Evolutionary conservation across 768 basidiomycete genomes (phyloP).

Genomic region (Mycena olivaceomarginata): DNA sequence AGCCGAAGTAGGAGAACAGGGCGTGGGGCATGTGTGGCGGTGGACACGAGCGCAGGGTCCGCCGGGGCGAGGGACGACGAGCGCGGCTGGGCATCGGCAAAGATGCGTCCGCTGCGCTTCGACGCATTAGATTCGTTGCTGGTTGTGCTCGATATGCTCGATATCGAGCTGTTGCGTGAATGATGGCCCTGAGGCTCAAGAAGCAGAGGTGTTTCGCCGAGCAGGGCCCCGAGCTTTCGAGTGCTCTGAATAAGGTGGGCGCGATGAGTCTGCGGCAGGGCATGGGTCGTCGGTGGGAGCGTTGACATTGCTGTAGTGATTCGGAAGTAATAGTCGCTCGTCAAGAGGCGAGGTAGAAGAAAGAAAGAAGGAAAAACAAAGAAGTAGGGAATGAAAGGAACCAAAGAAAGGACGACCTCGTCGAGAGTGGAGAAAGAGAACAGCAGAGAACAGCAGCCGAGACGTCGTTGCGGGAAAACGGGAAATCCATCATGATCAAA

Average conservation of each 20-base stretch:
- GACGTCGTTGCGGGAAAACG: not conserved
- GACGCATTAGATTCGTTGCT: not conserved
- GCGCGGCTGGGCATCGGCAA: constrained; percentile 13
- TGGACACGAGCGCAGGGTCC: not conserved
- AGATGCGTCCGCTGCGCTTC: constrained; percentile 25
- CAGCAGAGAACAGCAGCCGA: not conserved
- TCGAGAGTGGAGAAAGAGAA: constrained; percentile 2
- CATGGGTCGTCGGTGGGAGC: constrained; percentile 20
- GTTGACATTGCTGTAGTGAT: not conserved
- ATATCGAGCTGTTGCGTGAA: not conserved
- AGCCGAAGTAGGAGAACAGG: constrained; percentile 31
- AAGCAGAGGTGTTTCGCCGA: constrained; percentile 29
- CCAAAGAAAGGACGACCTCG: constrained; percentile 7
- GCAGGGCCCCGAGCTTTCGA: constrained; percentile 27
- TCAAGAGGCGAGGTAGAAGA: not conserved
- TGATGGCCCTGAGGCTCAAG: constrained; percentile 4
- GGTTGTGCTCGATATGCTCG: constrained; percentile 14
- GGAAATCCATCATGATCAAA: constrained; percentile 7
- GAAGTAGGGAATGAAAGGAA: not conserved
- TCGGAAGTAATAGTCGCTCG: not conserved
- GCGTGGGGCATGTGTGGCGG: not conserved
- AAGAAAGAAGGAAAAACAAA: constrained; percentile 1
- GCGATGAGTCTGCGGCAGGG: constrained; percentile 24
- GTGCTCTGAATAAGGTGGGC: constrained; percentile 26
- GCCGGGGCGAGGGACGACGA: constrained; percentile 28